A percentile compares a stretch with the other conserved stretches of the same genome.
These are phyloP conservation scores for Neofusicoccum umdonicola DNA, from an alignment of 2,329 filamentous ascomycete species.

Conservation along the genomic window DNA sequence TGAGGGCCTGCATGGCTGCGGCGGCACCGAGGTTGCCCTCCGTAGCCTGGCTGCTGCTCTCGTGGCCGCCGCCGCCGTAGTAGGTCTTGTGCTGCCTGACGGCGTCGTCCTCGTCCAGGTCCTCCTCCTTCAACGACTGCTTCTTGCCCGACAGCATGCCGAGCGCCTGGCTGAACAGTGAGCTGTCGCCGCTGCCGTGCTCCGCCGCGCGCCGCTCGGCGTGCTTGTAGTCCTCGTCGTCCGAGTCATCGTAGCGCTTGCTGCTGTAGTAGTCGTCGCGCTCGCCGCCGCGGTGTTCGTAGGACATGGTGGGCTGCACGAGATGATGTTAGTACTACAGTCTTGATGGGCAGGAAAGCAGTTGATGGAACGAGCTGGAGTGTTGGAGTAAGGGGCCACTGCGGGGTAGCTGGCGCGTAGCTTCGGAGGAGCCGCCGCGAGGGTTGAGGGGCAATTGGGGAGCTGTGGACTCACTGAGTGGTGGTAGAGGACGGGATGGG, in stretches of 20 bases:
- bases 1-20: constrained; percentile 77
- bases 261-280: constrained; percentile 37
- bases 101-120: constrained; percentile 64
- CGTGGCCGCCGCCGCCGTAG: constrained; percentile 58
- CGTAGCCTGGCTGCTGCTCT: constrained; percentile 42
- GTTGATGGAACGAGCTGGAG: neutral
- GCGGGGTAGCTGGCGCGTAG: constrained; percentile 2
- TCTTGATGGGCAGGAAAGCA: neutral
- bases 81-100: constrained; percentile 73
- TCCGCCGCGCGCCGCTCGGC: constrained; percentile 56
- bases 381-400: neutral
- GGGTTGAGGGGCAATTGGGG: neutral
- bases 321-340: neutral
- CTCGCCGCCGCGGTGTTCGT: constrained; percentile 24
- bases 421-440: neutral
- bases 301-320: constrained; percentile 28
- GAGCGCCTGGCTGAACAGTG: constrained; percentile 57
- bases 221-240: constrained; percentile 52
- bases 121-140: constrained; percentile 48
- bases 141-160: constrained; percentile 56
- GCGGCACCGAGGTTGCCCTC: constrained; percentile 60
- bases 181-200: constrained; percentile 50
- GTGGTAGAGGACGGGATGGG: neutral
- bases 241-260: constrained; percentile 33
- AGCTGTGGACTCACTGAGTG: neutral